A percentile compares a stretch with the other conserved stretches of the same genome.
These are phyloP conservation scores for Colletotrichum aenigma DNA, from an alignment of 2,329 filamentous ascomycete species.

Conservation along the genomic window DNA sequence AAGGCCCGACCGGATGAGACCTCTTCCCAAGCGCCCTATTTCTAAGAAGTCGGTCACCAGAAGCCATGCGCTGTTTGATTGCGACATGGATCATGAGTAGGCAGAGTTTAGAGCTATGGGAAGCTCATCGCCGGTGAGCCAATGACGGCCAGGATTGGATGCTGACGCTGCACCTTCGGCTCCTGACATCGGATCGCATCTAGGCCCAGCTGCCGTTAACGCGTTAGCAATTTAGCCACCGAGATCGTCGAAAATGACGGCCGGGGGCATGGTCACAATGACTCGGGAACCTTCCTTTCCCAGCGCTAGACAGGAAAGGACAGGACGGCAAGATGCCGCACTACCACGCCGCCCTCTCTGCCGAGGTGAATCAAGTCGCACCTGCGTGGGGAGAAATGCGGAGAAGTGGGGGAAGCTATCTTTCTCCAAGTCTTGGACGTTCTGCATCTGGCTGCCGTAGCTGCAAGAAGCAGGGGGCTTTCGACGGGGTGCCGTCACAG, in stretches of 20 bases:
- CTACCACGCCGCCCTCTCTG: neutral
- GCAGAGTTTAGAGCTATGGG: neutral
- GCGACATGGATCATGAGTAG: constrained; percentile 12
- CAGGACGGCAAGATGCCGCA: constrained; percentile 9
- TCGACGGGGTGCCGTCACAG: neutral
- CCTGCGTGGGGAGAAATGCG: constrained; percentile 15
- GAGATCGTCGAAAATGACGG: neutral
- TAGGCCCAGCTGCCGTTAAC: neutral
- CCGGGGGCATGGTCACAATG: neutral
- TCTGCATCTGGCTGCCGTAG: neutral
- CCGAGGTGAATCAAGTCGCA: constrained; percentile 7
- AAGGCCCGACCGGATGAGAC: constrained; percentile 8
- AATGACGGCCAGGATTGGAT: neutral
- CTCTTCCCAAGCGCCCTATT: neutral
- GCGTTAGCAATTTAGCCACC: neutral
- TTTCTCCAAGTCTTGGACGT: constrained; percentile 11
- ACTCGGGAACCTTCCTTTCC: neutral
- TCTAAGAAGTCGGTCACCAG: neutral
- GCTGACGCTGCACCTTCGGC: constrained; percentile 6
- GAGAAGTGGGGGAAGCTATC: constrained; percentile 16
- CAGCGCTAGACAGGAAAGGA: neutral
- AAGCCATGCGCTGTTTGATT: neutral
- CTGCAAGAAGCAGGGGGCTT: neutral
- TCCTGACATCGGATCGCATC: constrained; percentile 5
- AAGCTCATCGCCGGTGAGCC: neutral